Evolutionary conservation across 768 basidiomycete species (phyloP), one percentile per base, ranked within the genome.

Genomic region (Tricholoma furcatifolium): DNA sequence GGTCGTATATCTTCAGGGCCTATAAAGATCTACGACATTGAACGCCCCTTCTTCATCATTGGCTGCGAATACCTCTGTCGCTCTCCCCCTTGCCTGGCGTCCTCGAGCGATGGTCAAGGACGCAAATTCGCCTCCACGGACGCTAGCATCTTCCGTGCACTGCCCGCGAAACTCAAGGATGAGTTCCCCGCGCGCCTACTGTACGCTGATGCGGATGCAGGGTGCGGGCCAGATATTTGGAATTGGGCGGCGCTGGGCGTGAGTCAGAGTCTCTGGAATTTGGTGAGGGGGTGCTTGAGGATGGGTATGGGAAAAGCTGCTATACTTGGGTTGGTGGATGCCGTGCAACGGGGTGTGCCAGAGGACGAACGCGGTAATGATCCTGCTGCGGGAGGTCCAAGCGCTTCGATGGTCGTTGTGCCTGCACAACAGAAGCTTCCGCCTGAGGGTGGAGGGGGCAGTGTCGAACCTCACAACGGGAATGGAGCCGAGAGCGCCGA

Each of bases 41-140:
- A 85, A 57, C 82, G 81, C 54, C 87, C 88, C 2, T 92, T 91
- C 70, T 91, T 87, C 63, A 78, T 92, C 65, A 88, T 92, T 32
- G 90, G 87, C n/a, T 89, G 88, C 63, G 85, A 88, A 64, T 92
- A 92, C 54, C 74, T 76, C 4, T 92, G 90, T 63, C 76, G 75
- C 45, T 82, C 76, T 24, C 38, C 68, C 1, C 39, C 69, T 18
- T 90, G 87, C 62, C 54, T 72, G 24, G 65, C 72, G 30, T 70
- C 7, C 53, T 74, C 2, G 84, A n/a, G n/a, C n/a, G n/a, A n/a
- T n/a, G n/a, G n/a, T n/a, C n/a, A 86, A 30, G 84, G 84, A 3
- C 80, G 87, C 27, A 81, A 74, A 56, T 90, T 82, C 58, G 83
- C 87, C 0, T 85, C 84, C 62, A 89, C 85, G 0, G 89, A 91